Base-by-base conservation (phyloP, 2,329 filamentous ascomycete genomes). In the Aspergillus sp. region DNA sequence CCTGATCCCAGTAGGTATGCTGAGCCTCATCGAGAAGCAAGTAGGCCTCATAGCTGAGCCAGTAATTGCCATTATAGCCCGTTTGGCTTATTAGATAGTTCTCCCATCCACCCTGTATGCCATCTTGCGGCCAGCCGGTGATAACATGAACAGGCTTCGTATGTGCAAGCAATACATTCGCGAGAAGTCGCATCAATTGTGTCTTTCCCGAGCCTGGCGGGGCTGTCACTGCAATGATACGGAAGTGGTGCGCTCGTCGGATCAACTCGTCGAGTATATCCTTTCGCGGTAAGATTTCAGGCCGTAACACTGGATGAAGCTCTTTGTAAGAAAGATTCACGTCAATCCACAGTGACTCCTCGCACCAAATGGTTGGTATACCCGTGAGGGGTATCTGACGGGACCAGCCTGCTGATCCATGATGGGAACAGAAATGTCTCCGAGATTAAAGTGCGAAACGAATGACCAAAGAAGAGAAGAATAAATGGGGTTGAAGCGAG, bases 11-110 rank as follows among this genome's bases (percentile, higher is more conserved):
- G 31, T 64, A 65, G n/a, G 59, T 51, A 30, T 56, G 9, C 45
- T 65, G 63, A 2, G 63, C 65, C 23, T 67, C 61, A 48, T 67
- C 65, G 17, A 63, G n/a, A 50, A 67, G 43, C 0, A 67, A 46
- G 50, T 60, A 67, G 11, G 45, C 65, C 7, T 17, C 23, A 31
- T 61, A 38, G 3, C 9, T 57, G 17, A 43, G 17, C 61, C 63
- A 65, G 17, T 13, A 1, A 17, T 41, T 13, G 30, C 63, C 65
- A 41, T 56, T 31, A 41, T 59, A 25, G 17, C 65, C 63, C 13
- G 60, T 65, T 48, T 62, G 7, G 25, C 57, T 3, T 38, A 59
- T 15, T 11, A 65, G 56, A 55, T 64, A 60, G 3, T 3, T 8
- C 15, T 30, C 47, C 61, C 59, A 65, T 47, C 54, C 56, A 23